A percentile compares a stretch with the other conserved stretches of the same genome.
These are phyloP conservation scores for Phaeomoniella chlamydospora DNA, from an alignment of 2,329 filamentous ascomycete species.

Conservation along the genomic window DNA sequence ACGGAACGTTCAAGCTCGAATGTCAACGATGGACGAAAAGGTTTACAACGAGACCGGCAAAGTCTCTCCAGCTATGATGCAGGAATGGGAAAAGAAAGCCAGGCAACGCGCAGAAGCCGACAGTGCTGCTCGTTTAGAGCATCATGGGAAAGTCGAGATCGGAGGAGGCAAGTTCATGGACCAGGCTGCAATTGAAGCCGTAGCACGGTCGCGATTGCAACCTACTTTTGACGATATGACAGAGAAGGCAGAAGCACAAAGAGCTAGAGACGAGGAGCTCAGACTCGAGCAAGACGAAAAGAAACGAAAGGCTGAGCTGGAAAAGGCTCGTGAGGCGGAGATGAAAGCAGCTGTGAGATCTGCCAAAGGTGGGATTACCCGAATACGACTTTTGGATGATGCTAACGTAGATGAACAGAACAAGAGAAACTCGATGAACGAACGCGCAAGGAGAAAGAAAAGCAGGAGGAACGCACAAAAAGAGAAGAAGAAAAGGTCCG, in stretches of 20 bases:
- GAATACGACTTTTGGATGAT: not conserved
- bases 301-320: constrained; percentile 39
- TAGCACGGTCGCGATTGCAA: constrained; percentile 63
- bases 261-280: constrained; percentile 49
- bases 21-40: constrained; percentile 70
- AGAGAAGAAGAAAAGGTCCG: constrained; percentile 7
- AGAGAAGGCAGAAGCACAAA: constrained; percentile 58
- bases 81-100: constrained; percentile 68
- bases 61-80: constrained; percentile 51
- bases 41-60: constrained; percentile 65
- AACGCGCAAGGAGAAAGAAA: not conserved
- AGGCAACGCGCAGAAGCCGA: constrained; percentile 53
- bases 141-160: constrained; percentile 49
- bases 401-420: constrained; percentile 5
- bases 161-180: constrained; percentile 73
- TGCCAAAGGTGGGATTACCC: constrained; percentile 24
- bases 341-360: constrained; percentile 20
- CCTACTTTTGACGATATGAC: constrained; percentile 77
- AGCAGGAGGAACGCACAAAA: not conserved
- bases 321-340: constrained; percentile 23
- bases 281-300: constrained; percentile 51
- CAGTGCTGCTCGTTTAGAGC: constrained; percentile 43
- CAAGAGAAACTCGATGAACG: constrained; percentile 10
- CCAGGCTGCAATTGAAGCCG: constrained; percentile 60
- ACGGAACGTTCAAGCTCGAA: constrained; percentile 65